Evolutionary conservation across 2,329 filamentous ascomycete species (phyloP).

Genomic region (Colletotrichum plurivorum): DNA sequence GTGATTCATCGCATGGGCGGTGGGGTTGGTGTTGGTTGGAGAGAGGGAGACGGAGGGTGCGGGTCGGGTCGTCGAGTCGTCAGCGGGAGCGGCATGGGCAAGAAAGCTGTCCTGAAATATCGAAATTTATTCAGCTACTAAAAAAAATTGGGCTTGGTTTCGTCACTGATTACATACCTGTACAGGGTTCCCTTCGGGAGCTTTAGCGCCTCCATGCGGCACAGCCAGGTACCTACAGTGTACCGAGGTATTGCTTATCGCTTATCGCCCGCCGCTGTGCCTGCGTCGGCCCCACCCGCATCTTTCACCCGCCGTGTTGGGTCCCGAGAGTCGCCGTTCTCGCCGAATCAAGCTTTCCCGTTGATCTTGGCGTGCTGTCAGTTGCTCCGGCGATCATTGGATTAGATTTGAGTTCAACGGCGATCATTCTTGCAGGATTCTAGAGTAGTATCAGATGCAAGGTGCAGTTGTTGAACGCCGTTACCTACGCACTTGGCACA

Average conservation of each 20-base stretch:
- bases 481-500: too few species aligned
- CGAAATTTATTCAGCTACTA: conserved; percentile 25
- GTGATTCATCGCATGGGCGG: conserved; percentile 40
- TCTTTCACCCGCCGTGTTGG: conserved; percentile 24
- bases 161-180: conserved; percentile 38
- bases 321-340: conserved; percentile 18
- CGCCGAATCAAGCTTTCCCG: conserved; percentile 35
- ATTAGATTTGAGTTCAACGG: background rate
- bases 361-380: conserved; percentile 15
- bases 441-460: too few species aligned
- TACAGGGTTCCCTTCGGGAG: background rate
- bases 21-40: background rate
- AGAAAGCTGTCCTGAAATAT: conserved; percentile 21
- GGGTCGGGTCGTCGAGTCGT: background rate
- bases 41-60: background rate
- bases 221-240: background rate
- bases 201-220: too few species aligned
- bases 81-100: conserved; percentile 7
- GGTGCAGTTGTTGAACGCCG: too few species aligned
- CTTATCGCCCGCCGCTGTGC: conserved; percentile 14
- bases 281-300: conserved; percentile 24
- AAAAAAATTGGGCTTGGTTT: conserved; percentile 21
- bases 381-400: background rate
- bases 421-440: background rate
- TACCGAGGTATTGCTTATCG: conserved; percentile 1